Conservation (phyloP, 148 eudicot genomes). For the Tetragonia tetragonoides region DNA sequence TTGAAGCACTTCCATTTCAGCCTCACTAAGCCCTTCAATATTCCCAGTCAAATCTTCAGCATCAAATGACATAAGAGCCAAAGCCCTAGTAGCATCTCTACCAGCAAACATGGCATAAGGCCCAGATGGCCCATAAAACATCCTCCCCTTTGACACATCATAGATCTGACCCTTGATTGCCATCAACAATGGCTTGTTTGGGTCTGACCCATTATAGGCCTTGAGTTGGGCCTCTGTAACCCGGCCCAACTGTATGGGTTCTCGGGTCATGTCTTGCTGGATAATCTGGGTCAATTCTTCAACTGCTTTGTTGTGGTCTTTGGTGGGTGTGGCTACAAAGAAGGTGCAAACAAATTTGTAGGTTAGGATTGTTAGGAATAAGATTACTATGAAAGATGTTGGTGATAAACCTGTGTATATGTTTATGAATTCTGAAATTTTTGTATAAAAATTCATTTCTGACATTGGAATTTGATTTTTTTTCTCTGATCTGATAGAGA, state of each 20-base stretch:
- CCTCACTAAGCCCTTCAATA: conserved; percentile 55
- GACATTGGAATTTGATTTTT: too few relatives aligned
- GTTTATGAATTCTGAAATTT: conserved; percentile 10
- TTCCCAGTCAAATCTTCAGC: conserved; percentile 72
- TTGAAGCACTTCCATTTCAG: conserved; percentile 75
- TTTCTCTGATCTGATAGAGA: too few relatives aligned
- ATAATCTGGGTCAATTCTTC: conserved; percentile 30
- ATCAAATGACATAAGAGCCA: conserved; percentile 89
- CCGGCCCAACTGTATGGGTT: conserved; percentile 69
- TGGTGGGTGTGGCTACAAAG: conserved; percentile 63
- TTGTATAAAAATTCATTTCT: neutral
- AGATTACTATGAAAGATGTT: conserved; percentile 54
- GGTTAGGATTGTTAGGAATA: conserved; percentile 43
- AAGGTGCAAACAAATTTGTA: conserved; percentile 66
- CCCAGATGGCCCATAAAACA: conserved; percentile 95
- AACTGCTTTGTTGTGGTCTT: conserved; percentile 35
- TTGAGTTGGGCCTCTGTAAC: conserved; percentile 58
- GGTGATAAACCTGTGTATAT: conserved; percentile 76
- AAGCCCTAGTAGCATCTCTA: conserved; percentile 80
- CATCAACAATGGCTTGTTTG: conserved; percentile 73
- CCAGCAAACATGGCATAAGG: conserved; percentile 86
- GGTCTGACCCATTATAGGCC: conserved; percentile 67
- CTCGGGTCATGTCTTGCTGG: conserved; percentile 38
- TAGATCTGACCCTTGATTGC: conserved; percentile 81
- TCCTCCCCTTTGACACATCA: conserved; percentile 71